phyloP scores from a whole-genome alignment of 83 land plant genomes.

The Picea abies region DNA sequence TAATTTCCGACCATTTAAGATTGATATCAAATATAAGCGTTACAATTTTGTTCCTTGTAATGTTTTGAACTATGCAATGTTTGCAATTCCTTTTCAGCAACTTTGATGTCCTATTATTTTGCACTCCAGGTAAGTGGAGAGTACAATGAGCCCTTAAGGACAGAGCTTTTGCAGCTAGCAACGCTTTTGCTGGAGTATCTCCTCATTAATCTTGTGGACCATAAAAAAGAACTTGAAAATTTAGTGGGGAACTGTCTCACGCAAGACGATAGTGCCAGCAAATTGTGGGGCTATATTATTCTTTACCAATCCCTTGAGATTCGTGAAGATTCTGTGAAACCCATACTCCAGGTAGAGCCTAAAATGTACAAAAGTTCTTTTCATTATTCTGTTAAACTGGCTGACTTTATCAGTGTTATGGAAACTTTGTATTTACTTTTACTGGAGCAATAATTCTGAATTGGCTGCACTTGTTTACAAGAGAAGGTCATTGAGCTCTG shows the following conservation, averaged over 20 bases:
- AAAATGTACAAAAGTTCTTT: neutral
- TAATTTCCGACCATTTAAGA: neutral
- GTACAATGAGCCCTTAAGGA: slow-evolving; percentile 95
- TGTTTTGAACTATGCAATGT: neutral
- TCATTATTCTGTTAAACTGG: neutral
- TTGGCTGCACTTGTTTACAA: neutral
- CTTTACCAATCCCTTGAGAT: slow-evolving; percentile 97
- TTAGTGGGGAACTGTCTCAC: slow-evolving; percentile 99
- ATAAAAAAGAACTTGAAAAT: slow-evolving; percentile 93
- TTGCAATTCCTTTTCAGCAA: neutral
- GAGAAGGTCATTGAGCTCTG: neutral
- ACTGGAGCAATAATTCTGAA: neutral
- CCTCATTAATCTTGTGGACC: slow-evolving; percentile 84
- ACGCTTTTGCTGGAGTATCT: slow-evolving; percentile 90
- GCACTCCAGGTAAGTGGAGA: slow-evolving; percentile 79
- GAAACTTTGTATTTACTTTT: neutral
- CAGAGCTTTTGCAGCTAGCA: slow-evolving; percentile 92
- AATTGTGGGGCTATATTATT: slow-evolving; percentile 99
- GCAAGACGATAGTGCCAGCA: slow-evolving; percentile 98
- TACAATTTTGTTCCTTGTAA: neutral
- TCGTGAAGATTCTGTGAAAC: slow-evolving; percentile 94
- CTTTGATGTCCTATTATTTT: slow-evolving; percentile 8
- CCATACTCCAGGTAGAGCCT: slow-evolving; percentile 83
- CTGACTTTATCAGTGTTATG: neutral
- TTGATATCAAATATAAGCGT: neutral